Percentiles rank a stretch among this genome's conserved stretches.
Conservation (phyloP, 164 flowering plant genomes). For the Pachysandra terminalis region DNA sequence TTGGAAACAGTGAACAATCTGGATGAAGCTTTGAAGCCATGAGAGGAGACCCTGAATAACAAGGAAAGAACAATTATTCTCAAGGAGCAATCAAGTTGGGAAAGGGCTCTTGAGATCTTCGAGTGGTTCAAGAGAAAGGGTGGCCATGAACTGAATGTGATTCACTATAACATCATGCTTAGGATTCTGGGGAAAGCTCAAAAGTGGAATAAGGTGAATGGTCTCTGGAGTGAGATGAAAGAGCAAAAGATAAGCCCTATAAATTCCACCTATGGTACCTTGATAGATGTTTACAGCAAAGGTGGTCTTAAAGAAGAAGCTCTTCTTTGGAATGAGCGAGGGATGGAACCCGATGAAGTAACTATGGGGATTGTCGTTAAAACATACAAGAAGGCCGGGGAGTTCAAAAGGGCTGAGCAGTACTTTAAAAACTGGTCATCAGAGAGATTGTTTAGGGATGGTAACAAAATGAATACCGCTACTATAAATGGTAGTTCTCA, state of each 20-base stretch:
- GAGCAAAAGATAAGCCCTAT: slow-evolving; percentile 42
- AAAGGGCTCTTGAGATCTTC: slow-evolving; percentile 78
- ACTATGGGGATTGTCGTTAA: slow-evolving; percentile 86
- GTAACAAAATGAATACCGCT: slow-evolving; percentile 7
- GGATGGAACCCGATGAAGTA: slow-evolving; percentile 88
- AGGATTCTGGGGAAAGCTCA: slow-evolving; percentile 71
- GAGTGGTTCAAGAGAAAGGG: slow-evolving; percentile 82
- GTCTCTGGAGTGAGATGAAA: slow-evolving; percentile 71
- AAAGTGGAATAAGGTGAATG: slow-evolving; percentile 56
- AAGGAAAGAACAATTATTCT: slow-evolving; percentile 87
- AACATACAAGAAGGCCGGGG: slow-evolving; percentile 71
- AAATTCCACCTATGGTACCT: slow-evolving; percentile 84
- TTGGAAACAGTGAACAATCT: slow-evolving; percentile 50
- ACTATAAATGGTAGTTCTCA: slow-evolving; percentile 10
- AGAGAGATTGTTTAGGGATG: slow-evolving; percentile 17
- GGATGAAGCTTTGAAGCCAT: slow-evolving; percentile 77
- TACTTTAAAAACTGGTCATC: slow-evolving; percentile 77
- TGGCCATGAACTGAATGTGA: slow-evolving; percentile 85
- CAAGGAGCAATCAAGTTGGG: slow-evolving; percentile 84
- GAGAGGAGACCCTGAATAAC: slow-evolving; percentile 59
- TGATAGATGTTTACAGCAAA: slow-evolving; percentile 86
- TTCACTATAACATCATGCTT: slow-evolving; percentile 90
- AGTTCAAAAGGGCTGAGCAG: slow-evolving; percentile 70
- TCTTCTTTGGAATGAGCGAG: slow-evolving; percentile 55
- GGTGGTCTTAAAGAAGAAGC: slow-evolving; percentile 74